phyloP scores from a whole-genome alignment of 164 flowering plant genomes.

The Sextonia rubra region DNA sequence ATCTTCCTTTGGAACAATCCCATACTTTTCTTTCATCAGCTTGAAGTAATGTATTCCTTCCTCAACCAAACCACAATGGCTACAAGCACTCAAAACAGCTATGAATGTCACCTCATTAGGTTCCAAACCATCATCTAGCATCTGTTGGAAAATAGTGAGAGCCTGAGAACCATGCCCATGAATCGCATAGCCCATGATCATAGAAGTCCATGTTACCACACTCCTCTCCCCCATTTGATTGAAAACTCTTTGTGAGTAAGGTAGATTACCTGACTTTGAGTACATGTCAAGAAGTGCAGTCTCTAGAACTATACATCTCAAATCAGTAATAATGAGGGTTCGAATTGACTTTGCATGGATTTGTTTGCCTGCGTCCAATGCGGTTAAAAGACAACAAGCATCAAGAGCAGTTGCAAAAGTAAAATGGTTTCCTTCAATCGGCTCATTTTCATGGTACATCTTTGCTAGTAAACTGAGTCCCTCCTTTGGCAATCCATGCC shows the following conservation, averaged over 20 bases:
- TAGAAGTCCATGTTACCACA: constrained; percentile 23
- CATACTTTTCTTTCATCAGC: constrained; percentile 29
- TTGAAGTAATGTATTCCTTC: constrained; percentile 29
- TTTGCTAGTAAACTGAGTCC: constrained; percentile 20
- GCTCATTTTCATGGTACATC: constrained; percentile 24
- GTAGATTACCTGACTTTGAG: constrained; percentile 12
- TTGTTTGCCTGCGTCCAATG: constrained; percentile 29
- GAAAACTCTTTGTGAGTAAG: constrained; percentile 11
- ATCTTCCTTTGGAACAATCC: constrained; percentile 21
- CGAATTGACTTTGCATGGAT: constrained; percentile 34
- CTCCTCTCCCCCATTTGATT: constrained; percentile 11
- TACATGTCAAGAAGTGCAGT: constrained; percentile 40
- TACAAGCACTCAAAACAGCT: constrained; percentile 32
- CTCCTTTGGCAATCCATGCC: constrained; percentile 22
- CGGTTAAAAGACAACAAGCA: constrained; percentile 29
- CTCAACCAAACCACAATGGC: constrained; percentile 34
- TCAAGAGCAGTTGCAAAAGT: constrained; percentile 30
- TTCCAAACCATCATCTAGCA: constrained; percentile 25
- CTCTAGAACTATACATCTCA: constrained; percentile 21
- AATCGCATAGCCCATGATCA: constrained; percentile 33
- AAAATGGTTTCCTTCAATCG: constrained; percentile 26
- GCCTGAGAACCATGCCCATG: constrained; percentile 31
- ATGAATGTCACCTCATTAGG: constrained; percentile 43
- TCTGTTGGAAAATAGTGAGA: constrained; percentile 26
- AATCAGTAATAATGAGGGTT: constrained; percentile 10